Evolutionary conservation across 805 yeast species (phyloP).

Genomic region (Pichia cephalocereana): DNA sequence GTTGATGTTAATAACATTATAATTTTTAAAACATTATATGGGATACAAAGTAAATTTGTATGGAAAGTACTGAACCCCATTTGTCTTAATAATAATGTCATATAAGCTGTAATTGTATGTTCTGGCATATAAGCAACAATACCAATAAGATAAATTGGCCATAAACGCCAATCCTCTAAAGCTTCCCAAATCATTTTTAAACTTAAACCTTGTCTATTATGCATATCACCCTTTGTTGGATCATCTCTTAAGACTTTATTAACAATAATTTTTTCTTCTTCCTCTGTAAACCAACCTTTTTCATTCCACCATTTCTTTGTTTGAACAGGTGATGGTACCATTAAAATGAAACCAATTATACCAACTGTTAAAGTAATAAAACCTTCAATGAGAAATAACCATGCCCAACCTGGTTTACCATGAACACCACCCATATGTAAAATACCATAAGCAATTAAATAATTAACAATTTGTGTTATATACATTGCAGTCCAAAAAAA

Average conservation of each 20-base stretch:
- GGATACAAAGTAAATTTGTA: slow-evolving; percentile 45
- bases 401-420: slow-evolving; percentile 51
- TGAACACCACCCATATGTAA: slow-evolving; percentile 36
- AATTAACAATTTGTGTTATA: slow-evolving; percentile 34
- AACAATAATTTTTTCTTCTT: slow-evolving; percentile 49
- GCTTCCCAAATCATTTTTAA: slow-evolving; percentile 31
- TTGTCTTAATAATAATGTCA: slow-evolving; percentile 38
- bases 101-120: slow-evolving; percentile 31
- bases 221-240: slow-evolving; percentile 56
- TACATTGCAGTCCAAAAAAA: slow-evolving; percentile 53
- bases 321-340: slow-evolving; percentile 29
- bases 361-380: slow-evolving; percentile 47
- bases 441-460: slow-evolving; percentile 42
- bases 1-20: slow-evolving; percentile 29
- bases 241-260: slow-evolving; percentile 54
- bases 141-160: slow-evolving; percentile 46
- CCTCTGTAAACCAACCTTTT: slow-evolving; percentile 36
- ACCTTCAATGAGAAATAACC: slow-evolving; percentile 61
- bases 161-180: slow-evolving; percentile 40
- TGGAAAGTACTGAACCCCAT: slow-evolving; percentile 46
- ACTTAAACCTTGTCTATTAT: slow-evolving; percentile 46
- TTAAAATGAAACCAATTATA: slow-evolving; percentile 21
- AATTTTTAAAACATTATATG: slow-evolving; percentile 33
- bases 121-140: slow-evolving; percentile 31
- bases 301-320: slow-evolving; percentile 21